phyloP scores from a whole-genome alignment of 106 monocot species.

The Dioscorea alata region DNA sequence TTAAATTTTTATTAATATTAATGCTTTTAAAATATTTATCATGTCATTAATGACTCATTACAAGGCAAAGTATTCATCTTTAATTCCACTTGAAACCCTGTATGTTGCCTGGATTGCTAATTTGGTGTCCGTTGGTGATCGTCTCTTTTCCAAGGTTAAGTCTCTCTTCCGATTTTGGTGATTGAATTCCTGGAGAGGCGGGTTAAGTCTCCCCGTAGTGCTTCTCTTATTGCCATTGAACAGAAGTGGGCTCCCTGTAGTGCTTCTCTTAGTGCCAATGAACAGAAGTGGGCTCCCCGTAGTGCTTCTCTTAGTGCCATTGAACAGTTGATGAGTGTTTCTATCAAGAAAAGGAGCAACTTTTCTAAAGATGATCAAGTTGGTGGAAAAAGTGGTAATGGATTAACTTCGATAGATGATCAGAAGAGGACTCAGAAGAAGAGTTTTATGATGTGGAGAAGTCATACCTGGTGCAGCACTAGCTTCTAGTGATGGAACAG shows the following conservation, averaged over 20 bases:
- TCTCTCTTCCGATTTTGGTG: slow-evolving; percentile 26
- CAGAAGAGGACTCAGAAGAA: no score
- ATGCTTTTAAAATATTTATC: no score
- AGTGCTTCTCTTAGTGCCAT: slow-evolving; percentile 58
- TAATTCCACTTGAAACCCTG: not conserved
- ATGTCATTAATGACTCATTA: no score
- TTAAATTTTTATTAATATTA: no score
- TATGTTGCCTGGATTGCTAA: no score
- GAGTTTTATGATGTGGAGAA: no score
- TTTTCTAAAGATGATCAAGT: slow-evolving; percentile 3
- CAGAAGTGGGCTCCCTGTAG: slow-evolving; percentile 51
- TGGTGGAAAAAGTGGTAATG: slow-evolving; percentile 1
- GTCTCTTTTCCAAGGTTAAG: no score
- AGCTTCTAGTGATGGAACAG: no score
- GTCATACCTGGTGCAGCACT: no score
- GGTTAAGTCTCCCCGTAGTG: slow-evolving; percentile 31
- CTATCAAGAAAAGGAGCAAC: slow-evolving; percentile 38
- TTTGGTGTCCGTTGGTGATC: no score
- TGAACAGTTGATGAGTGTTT: slow-evolving; percentile 69
- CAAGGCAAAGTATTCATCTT: slow-evolving; percentile 43
- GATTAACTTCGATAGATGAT: slow-evolving; percentile 36
- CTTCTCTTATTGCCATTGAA: slow-evolving; percentile 6
- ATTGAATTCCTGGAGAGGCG: slow-evolving; percentile 60
- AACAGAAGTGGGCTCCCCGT: slow-evolving; percentile 45
- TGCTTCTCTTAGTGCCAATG: slow-evolving; percentile 54